Percentiles rank a stretch among this genome's conserved stretches.
These are phyloP conservation scores for Cryphonectria parasitica DNA, from an alignment of 2,329 filamentous ascomycete species.

Conservation along the genomic window DNA sequence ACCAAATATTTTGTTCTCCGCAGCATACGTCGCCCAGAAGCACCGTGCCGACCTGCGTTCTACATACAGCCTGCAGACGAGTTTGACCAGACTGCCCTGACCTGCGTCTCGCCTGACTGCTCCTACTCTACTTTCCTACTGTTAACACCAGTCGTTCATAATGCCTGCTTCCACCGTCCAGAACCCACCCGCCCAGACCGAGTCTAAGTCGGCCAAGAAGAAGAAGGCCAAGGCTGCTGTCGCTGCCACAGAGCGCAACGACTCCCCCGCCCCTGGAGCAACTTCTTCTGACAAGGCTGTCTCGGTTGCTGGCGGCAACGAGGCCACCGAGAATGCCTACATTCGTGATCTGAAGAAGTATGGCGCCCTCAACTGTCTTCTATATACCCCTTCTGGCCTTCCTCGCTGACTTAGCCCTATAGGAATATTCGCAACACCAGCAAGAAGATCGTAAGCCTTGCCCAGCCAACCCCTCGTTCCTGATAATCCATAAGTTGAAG, in stretches of 20 bases:
- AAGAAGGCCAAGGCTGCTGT: conserved; percentile 62
- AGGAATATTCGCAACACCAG: conserved; percentile 89
- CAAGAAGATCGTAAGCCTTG: conserved; percentile 83
- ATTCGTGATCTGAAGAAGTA: conserved; percentile 92
- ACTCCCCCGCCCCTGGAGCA: conserved; percentile 58
- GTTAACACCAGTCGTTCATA: conserved; percentile 30
- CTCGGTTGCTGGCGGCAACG: conserved; percentile 57
- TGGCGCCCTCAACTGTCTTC: conserved; percentile 38
- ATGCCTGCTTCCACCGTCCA: conserved; percentile 70
- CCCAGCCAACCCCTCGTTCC: conserved; percentile 21
- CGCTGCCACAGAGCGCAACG: conserved; percentile 47
- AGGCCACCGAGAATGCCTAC: conserved; percentile 72
- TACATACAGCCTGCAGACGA: conserved; percentile 5
- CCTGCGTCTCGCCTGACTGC: conserved; percentile 9
- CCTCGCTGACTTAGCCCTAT: conserved; percentile 8
- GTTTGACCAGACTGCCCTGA: conserved; percentile 9
- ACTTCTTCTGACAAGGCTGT: conserved; percentile 54
- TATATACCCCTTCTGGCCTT: neutral
- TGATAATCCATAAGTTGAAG: neutral
- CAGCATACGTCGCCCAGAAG: neutral
- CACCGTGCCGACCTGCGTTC: neutral
- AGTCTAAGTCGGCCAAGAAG: conserved; percentile 70
- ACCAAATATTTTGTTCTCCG: neutral
- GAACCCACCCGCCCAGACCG: conserved; percentile 63
- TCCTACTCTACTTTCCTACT: conserved; percentile 14